A percentile compares a stretch with the other conserved stretches of the same genome.
These are phyloP conservation scores for Logfia minima DNA, from an alignment of 129 eudicot species.

Conservation along the genomic window DNA sequence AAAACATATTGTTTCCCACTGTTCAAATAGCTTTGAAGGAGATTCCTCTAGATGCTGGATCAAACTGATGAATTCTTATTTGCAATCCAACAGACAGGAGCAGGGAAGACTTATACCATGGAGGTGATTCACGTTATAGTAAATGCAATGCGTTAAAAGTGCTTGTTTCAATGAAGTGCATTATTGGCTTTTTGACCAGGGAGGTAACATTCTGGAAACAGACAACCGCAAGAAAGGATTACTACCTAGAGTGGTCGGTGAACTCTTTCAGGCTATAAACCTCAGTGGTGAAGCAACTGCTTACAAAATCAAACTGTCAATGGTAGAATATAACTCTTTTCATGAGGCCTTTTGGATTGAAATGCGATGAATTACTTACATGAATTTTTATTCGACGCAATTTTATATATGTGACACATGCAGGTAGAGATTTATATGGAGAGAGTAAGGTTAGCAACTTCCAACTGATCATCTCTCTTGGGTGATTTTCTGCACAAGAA, in stretches of 20 bases:
- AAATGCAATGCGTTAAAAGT: not conserved
- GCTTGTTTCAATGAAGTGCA: constrained; percentile 8
- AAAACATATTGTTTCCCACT: not conserved
- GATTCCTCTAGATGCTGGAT: constrained; percentile 7
- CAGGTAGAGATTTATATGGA: constrained; percentile 98
- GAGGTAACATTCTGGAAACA: constrained; percentile 55
- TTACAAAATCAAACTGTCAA: constrained; percentile 65
- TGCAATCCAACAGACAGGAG: constrained; percentile 69
- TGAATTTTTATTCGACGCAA: not conserved
- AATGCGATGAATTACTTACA: constrained; percentile 15
- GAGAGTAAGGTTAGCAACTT: constrained; percentile 70
- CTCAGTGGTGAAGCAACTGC: constrained; percentile 40
- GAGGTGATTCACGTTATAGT: constrained; percentile 56
- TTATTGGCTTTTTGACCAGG: constrained; percentile 42
- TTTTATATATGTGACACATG: constrained; percentile 23
- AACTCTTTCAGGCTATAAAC: constrained; percentile 54
- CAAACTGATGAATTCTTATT: constrained; percentile 26
- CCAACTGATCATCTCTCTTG: constrained; percentile 6
- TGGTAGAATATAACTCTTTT: constrained; percentile 48
- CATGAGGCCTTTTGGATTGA: constrained; percentile 2
- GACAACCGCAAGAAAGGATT: constrained; percentile 65
- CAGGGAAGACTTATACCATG: constrained; percentile 92
- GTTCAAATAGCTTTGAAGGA: constrained; percentile 14
- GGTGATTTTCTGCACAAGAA: not conserved
- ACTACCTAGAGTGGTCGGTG: constrained; percentile 79